phyloP scores from a whole-genome alignment of 192 early-diverging fungal species.

The Linnemannia schmuckeri region DNA sequence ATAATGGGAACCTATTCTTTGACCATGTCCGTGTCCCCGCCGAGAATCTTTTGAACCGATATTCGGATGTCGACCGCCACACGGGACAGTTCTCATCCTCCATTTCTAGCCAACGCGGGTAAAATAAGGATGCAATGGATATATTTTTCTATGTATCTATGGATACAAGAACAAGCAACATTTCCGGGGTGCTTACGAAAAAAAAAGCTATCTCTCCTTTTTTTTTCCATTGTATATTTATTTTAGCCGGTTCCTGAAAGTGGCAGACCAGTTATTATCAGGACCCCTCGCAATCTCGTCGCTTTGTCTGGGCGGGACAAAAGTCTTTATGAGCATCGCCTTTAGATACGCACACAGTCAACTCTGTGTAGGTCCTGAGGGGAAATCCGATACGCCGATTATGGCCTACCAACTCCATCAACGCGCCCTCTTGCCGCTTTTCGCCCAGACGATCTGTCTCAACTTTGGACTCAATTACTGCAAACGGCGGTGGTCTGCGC shows the following conservation, averaged over 20 bases:
- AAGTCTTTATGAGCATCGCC: slow-evolving; percentile 68
- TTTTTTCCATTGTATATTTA: no score
- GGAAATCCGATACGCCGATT: slow-evolving; percentile 82
- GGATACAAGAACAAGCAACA: not conserved
- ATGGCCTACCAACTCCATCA: slow-evolving; percentile 81
- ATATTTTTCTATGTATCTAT: not conserved
- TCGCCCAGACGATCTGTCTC: slow-evolving; percentile 70
- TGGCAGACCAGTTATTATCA: slow-evolving; percentile 79
- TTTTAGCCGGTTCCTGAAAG: slow-evolving; percentile 73
- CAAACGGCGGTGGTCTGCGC: slow-evolving; percentile 70
- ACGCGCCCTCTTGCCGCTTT: slow-evolving; percentile 74
- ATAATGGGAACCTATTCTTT: slow-evolving; percentile 77
- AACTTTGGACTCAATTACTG: slow-evolving; percentile 82
- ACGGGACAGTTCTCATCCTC: slow-evolving; percentile 64
- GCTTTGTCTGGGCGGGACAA: slow-evolving; percentile 73
- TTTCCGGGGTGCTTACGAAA: not conserved
- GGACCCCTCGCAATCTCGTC: slow-evolving; percentile 76
- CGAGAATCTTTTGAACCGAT: slow-evolving; percentile 75
- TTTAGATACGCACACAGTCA: slow-evolving; percentile 76
- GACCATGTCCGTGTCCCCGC: slow-evolving; percentile 63
- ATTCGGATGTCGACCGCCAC: slow-evolving; percentile 62
- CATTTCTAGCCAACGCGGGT: slow-evolving; percentile 64
- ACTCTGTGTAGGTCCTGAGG: slow-evolving; percentile 76
- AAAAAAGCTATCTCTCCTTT: not conserved
- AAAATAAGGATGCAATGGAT: not conserved